Conservation (phyloP, 306 rosid species). For the Citrullus mucosospermus region DNA sequence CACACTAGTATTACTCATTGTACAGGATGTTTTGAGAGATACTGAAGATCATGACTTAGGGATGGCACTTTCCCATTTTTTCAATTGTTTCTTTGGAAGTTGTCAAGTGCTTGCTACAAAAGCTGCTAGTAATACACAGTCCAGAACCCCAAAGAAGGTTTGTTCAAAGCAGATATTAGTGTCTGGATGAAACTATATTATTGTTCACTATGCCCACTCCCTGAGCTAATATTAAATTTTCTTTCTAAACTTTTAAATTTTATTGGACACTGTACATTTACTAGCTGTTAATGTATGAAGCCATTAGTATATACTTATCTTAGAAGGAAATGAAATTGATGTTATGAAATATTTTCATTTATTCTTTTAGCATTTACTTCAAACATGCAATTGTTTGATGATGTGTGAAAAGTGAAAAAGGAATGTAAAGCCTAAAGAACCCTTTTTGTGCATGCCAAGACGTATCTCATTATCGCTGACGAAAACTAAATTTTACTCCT, state of each 20-base stretch:
- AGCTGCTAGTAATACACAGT: slow-evolving; percentile 26
- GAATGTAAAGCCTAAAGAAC: background rate
- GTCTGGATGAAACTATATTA: background rate
- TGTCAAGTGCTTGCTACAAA: slow-evolving; percentile 53
- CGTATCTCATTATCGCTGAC: background rate
- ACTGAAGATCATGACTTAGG: slow-evolving; percentile 91
- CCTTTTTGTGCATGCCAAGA: background rate
- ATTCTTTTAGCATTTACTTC: background rate
- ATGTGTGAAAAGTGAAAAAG: background rate
- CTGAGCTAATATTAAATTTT: background rate
- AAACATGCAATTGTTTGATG: background rate
- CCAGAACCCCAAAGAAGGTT: slow-evolving; percentile 56
- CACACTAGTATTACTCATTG: background rate
- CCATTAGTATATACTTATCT: background rate
- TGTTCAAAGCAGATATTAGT: slow-evolving; percentile 9
- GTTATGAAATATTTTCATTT: background rate
- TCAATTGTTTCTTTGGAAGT: slow-evolving; percentile 86
- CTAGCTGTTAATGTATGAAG: background rate
- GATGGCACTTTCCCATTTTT: slow-evolving; percentile 63
- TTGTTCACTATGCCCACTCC: background rate
- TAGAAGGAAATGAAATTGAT: background rate
- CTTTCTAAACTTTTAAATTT: background rate
- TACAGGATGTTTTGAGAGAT: slow-evolving; percentile 79
- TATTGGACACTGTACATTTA: background rate
- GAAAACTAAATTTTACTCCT: background rate